Base-by-base conservation (phyloP, 1,284 basidiomycete genomes). In the Heterobasidion parviporum region DNA sequence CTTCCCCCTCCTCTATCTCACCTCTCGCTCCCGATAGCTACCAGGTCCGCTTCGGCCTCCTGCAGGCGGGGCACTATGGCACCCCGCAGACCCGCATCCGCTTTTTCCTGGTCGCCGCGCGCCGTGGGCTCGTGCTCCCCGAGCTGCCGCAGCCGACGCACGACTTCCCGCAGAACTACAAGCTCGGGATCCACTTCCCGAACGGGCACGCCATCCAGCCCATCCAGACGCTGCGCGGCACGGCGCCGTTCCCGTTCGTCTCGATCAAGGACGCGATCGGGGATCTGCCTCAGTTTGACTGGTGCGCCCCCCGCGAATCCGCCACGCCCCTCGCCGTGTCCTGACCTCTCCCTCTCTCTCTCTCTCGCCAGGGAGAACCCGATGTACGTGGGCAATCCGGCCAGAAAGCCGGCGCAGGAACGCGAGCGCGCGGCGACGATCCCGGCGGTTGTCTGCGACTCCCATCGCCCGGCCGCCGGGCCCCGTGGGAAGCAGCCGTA, bases 11-110 rank as follows among this genome's bases (percentile, higher is more conserved):
- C 48, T 26, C 35, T 6, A 34, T 41, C 48, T 44, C 41, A n/a
- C 8, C 32, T 9, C 5, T 41, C 38, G 10, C n/a, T n/a, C 5
- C 38, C 6, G 5, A 8, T 8, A 89, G 87, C 14, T 90, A 89
- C 64, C 87, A 89, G 64, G 72, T 86, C 6, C 76, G 80, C 0
- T 83, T 79, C 63, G 76, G 72, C 6, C 68, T 86, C 0, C 70
- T 90, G 0, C 83, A 91, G 67, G 86, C 86, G 8, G 86, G 73
- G 0, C 80, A 87, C 56, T 89, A 88, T 62, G 87, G 89, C 1
- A 75, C 82, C 1, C 88, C 89, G 1, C 89, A 91, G 67, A 66
- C 73, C 2, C 76, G 89, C 1, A 69, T 82, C 35, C 78, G 88
- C 0, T 89, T 91, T 67, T 85, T 91, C 67, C 68, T 89, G 2